Base-by-base conservation (phyloP, 2,329 filamentous ascomycete species). In the Acephala macrosclerotiorum region DNA sequence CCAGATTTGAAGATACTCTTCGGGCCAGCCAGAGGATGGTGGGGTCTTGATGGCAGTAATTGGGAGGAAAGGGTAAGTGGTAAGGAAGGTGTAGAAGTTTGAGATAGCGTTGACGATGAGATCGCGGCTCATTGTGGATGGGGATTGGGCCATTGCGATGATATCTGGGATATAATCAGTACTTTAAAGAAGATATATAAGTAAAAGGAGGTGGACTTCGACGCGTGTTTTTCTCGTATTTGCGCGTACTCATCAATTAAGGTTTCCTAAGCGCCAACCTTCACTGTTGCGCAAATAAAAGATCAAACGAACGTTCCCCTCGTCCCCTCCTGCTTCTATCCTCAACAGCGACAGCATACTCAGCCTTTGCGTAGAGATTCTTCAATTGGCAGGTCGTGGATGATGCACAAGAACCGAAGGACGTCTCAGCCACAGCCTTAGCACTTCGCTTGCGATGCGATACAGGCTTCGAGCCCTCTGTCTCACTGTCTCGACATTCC, bases 81-180 rank as follows among this genome's bases (percentile, higher is more conserved):
- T 64, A n/a, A 66, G 65, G 65, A 66, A 66, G 22, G 55, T 42
- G 36, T 66, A 66, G 65, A 66, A 64, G 40, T 58, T 45, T 26
- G 61, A 51, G 22, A 66, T 38, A 8, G 20, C 61, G 20, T 26
- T 55, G 25, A 66, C 51, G 45, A 64, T 63, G 20, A 58, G 61
- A 45, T 60, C 38, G 36, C 49, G 47, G n/a, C n/a, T 60, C n/a
- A 49, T 42, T 33, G 29, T 5, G 29, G 29, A 33, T 33, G 29
- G 29, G 4, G 4, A 4, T 33, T 33, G 29, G 4, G 29, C 29
- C 29, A 33, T 33, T 33, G 4, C 9, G 29, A 4, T 5, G 29
- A 9, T 33, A 33, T 33, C 29, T 33, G 29, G 29, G 29, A 9
- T 33, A 5, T 33, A 33, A 9, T 33, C 9, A 9, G 29, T 33